Conservation (phyloP, 73 alveolate species). For the Stentor coeruleus region DNA sequence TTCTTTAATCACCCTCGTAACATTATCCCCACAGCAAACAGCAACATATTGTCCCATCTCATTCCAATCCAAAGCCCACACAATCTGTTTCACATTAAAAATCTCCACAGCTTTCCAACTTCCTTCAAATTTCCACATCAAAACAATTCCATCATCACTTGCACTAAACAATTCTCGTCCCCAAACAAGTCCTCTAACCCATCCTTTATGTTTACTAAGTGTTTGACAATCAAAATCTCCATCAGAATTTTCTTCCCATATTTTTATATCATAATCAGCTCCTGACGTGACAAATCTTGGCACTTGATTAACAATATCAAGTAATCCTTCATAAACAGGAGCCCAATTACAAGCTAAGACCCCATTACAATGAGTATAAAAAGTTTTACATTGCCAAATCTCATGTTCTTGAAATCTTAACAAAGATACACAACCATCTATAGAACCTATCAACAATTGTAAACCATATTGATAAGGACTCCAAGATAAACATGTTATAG, state of each 20-base stretch:
- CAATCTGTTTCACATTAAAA: not conserved
- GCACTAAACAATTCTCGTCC: not conserved
- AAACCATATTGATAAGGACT: conserved; percentile 82
- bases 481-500: conserved; percentile 53
- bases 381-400: conserved; percentile 29
- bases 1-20: not conserved
- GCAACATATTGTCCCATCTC: not conserved
- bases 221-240: not conserved
- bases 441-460: conserved; percentile 57
- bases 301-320: conserved; percentile 11
- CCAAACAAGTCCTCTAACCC: conserved; percentile 64
- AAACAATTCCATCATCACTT: not conserved
- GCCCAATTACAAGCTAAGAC: conserved; percentile 40
- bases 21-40: not conserved
- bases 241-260: conserved; percentile 80
- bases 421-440: conserved; percentile 65
- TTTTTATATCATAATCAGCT: conserved; percentile 80
- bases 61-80: not conserved
- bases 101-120: not conserved
- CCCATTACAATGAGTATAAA: conserved; percentile 44
- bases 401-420: conserved; percentile 46
- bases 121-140: not conserved
- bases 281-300: conserved; percentile 83
- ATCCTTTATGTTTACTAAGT: conserved; percentile 30
- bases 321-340: conserved; percentile 41